Base-by-base conservation (phyloP, 805 yeast genomes). In the Ogataea kodamae region DNA sequence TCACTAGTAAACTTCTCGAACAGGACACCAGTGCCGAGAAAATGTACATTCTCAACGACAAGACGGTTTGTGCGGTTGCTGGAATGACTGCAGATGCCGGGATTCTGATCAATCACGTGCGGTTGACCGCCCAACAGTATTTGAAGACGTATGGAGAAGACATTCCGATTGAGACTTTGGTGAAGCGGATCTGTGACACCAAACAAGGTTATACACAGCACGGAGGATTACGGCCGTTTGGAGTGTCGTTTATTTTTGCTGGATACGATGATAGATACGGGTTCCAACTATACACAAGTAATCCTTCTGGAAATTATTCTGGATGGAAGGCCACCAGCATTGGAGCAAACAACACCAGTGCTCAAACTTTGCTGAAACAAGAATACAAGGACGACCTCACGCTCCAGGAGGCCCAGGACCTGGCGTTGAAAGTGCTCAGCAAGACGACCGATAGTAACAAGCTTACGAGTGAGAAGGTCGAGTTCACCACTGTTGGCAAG, bases 261-360 rank as follows among this genome's bases (percentile, higher is more conserved):
- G 99, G 99, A 6, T 82, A 80, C 55, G 98, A 92, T 59, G 90
- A 87, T 34, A 67, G 86, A 52, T 81, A 80, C 52, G 88, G 88
- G 19, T 92, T 82, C 69, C 98, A 92, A 62, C 69, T 92, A 47
- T 92, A 81, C 65, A 89, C 96, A 5, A 83, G 95, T 15, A 92
- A 92, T 58, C 99, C 99, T 9, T 85, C 96, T 0, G 99, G 99
- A 17, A 92, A 92, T 64, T 92, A 89, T 60, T 77, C 95, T 13
- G 97, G 98, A 16, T 92, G 99, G 99, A 88, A 85, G 63, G 98
- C 98, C 26, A 90, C 96, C 20, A 74, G 87, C 49, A 89, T 92
- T 40, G 99, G 99, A 25, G 96, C 97, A 31, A 92, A 92, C 65
- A 88, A 87, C 45, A 76, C 95, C 6, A 89, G 96, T 27, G 97